Conservation (phyloP, 495 filamentous ascomycete genomes). For the Trichoderma erinaceum region DNA sequence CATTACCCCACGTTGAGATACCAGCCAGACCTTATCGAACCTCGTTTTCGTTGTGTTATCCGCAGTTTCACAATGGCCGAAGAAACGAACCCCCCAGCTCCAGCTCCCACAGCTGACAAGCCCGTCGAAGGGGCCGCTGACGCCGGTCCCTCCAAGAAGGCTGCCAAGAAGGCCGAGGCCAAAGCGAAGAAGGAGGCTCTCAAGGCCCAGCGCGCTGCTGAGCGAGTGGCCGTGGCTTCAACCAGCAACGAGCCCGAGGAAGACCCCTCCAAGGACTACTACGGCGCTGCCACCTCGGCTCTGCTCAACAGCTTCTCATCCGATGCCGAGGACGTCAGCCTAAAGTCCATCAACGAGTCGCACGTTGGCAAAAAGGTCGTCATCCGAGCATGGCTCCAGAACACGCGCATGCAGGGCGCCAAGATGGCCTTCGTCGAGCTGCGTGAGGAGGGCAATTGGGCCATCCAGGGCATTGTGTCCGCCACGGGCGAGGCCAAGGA, state of each 20-base stretch:
- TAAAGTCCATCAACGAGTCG: slow-evolving; percentile 50
- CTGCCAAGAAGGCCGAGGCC: slow-evolving; percentile 49
- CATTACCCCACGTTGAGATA: not conserved
- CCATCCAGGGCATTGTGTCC: slow-evolving; percentile 69
- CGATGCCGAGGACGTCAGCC: slow-evolving; percentile 37
- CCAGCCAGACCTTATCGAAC: not conserved
- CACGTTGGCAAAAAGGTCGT: slow-evolving; percentile 68
- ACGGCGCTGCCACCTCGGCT: slow-evolving; percentile 44
- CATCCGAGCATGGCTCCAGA: slow-evolving; percentile 81
- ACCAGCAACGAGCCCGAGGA: slow-evolving; percentile 49
- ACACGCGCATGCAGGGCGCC: slow-evolving; percentile 77
- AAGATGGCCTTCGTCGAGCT: slow-evolving; percentile 92
- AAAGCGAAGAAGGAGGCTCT: slow-evolving; percentile 49
- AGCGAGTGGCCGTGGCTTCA: slow-evolving; percentile 39
- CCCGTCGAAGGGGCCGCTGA: slow-evolving; percentile 17
- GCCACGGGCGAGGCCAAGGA: slow-evolving; percentile 45
- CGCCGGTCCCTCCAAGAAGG: slow-evolving; percentile 44
- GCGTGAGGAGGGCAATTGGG: slow-evolving; percentile 67
- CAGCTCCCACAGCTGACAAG: not conserved
- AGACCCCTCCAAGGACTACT: slow-evolving; percentile 66
- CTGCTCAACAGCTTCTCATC: slow-evolving; percentile 18
- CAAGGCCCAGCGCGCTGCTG: slow-evolving; percentile 47
- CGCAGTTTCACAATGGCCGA: slow-evolving; percentile 12
- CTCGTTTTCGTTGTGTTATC: not conserved
- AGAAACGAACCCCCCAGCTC: slow-evolving; percentile 13